Conservation (phyloP, 805 yeast genomes). For the Candida arabinofermentans region DNA sequence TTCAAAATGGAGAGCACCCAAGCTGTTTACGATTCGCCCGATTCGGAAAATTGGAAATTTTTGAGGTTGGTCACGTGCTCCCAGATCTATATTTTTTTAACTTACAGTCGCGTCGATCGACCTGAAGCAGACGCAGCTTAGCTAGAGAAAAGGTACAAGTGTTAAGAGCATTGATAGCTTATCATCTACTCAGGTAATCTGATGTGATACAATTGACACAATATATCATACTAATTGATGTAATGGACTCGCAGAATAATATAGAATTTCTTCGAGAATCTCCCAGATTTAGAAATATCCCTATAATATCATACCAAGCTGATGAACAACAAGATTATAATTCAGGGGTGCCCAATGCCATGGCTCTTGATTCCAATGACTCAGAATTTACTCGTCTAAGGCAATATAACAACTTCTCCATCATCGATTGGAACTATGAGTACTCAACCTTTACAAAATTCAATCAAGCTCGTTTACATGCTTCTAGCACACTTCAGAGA, state of each 20-base stretch:
- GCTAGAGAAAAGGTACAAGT: too few species aligned
- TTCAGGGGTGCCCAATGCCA: not conserved
- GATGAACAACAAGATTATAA: not conserved
- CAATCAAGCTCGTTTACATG: constrained; percentile 6
- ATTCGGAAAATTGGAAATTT: not conserved
- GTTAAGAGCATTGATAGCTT: too few species aligned
- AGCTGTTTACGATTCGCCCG: not conserved
- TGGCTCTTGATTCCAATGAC: not conserved
- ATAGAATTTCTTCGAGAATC: constrained; percentile 4
- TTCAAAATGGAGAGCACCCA: too few species aligned
- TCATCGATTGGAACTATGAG: constrained; percentile 53
- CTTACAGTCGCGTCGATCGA: not conserved
- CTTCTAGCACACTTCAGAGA: constrained; percentile 3
- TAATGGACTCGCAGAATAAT: not conserved
- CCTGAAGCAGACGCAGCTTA: not conserved
- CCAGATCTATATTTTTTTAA: too few species aligned
- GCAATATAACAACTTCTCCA: constrained; percentile 37
- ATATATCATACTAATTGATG: too few species aligned
- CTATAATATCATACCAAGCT: constrained; percentile 10
- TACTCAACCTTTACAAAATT: constrained; percentile 20
- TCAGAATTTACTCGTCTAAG: constrained; percentile 3
- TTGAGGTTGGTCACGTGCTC: too few species aligned
- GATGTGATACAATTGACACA: too few species aligned
- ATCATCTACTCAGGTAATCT: too few species aligned
- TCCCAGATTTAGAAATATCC: constrained; percentile 12